Evolutionary conservation across 164 flowering plant species (phyloP).

Genomic region (Chimonanthus praecox): DNA sequence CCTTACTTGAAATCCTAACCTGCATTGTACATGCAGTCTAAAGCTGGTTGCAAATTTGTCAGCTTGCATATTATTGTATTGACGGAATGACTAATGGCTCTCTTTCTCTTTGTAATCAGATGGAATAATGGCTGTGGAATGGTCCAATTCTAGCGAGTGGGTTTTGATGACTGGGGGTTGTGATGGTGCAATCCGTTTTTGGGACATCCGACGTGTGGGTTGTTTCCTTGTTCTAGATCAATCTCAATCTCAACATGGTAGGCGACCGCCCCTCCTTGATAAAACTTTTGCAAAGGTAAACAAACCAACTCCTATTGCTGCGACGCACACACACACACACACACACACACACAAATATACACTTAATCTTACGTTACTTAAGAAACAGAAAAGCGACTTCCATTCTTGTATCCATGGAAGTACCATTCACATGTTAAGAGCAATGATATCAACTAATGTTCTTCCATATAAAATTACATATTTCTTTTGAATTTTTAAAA

Average conservation of each 20-base stretch:
- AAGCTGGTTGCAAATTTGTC: neutral
- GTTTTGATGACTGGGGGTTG: constrained; percentile 89
- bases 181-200: constrained; percentile 98
- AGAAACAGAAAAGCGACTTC: no score
- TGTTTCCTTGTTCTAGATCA: constrained; percentile 85
- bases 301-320: constrained; percentile 5
- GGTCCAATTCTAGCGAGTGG: constrained; percentile 98
- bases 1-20: neutral
- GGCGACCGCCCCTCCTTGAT: constrained; percentile 60
- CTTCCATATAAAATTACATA: no score
- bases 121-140: constrained; percentile 89
- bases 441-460: no score
- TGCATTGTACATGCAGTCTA: neutral
- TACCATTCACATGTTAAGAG: no score
- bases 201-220: constrained; percentile 98
- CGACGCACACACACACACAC: no score
- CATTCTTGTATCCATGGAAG: no score
- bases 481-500: no score
- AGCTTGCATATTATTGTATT: neutral
- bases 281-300: constrained; percentile 38
- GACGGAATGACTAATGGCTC: no score
- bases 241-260: constrained; percentile 85
- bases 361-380: no score
- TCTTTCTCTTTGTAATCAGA: constrained; percentile 37
- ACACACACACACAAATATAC: no score